phyloP scores from a whole-genome alignment of 169 alveolate species.

The Cryptosporidium canis region DNA sequence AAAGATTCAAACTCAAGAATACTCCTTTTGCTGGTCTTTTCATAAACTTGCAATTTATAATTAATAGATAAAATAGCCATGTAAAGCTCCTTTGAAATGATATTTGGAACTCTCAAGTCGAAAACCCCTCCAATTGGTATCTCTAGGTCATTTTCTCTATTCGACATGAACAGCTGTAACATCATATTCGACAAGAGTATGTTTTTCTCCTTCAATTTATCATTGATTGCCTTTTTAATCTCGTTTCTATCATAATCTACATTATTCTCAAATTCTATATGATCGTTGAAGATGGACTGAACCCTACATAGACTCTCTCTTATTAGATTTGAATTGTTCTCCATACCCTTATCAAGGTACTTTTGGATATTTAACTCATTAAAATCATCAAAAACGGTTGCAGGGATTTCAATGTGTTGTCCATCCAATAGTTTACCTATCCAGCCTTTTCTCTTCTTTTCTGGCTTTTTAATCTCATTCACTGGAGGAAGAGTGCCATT shows the following conservation, averaged over 20 bases:
- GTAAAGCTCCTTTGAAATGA: constrained; percentile 34
- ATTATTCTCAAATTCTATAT: not conserved
- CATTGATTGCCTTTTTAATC: not conserved
- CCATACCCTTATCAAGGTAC: constrained; percentile 20
- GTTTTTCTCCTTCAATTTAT: constrained; percentile 35
- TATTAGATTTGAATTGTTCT: not conserved
- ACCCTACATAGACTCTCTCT: constrained; percentile 29
- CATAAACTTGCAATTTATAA: constrained; percentile 11
- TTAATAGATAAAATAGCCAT: not conserved
- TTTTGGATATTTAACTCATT: constrained; percentile 12
- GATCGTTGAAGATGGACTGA: constrained; percentile 11
- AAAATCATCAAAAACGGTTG: constrained; percentile 8
- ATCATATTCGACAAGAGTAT: constrained; percentile 2
- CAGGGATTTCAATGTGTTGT: constrained; percentile 38
- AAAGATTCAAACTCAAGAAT: constrained; percentile 6
- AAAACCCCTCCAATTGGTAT: constrained; percentile 38
- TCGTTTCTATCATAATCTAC: not conserved
- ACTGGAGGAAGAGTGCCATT: not conserved
- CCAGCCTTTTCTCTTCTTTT: constrained; percentile 21
- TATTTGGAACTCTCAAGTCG: constrained; percentile 26
- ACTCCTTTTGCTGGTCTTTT: not conserved
- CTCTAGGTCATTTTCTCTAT: constrained; percentile 44
- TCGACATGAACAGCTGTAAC: constrained; percentile 21
- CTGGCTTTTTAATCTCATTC: not conserved
- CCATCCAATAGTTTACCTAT: constrained; percentile 42